Percentiles rank a stretch among this genome's conserved stretches.
Evolutionary conservation across 139 green algal species (phyloP).

Genomic region (Mesotaenium endlicherianum): DNA sequence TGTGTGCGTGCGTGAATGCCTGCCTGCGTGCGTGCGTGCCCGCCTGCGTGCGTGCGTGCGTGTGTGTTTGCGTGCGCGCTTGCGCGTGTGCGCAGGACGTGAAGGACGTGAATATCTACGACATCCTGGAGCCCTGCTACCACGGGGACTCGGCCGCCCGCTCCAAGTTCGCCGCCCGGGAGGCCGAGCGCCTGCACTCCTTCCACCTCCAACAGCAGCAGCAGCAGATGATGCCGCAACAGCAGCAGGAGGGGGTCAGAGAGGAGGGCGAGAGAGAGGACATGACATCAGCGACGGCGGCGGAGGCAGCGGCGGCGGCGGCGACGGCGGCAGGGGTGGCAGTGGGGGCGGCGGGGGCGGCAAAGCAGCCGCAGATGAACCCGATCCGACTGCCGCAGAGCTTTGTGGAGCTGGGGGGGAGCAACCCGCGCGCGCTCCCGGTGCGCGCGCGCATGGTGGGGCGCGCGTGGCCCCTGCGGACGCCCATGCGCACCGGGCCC

Average conservation of each 20-base stretch:
- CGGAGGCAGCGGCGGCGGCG: not conserved
- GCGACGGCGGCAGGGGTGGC: not conserved
- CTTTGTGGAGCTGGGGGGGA: constrained; percentile 14
- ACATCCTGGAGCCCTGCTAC: constrained; percentile 65
- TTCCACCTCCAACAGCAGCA: too few relatives aligned
- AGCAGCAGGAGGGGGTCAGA: too few relatives aligned
- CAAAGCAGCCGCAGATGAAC: too few relatives aligned
- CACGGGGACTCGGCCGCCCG: constrained; percentile 12
- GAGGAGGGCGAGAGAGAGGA: too few relatives aligned
- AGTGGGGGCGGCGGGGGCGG: not conserved
- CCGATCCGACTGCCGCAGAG: not conserved
- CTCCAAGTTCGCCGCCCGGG: not conserved
- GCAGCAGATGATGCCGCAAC: too few relatives aligned
- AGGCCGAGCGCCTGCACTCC: too few relatives aligned
- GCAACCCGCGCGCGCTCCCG: constrained; percentile 22
- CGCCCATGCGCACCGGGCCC: constrained; percentile 4
- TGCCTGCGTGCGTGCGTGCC: too few relatives aligned
- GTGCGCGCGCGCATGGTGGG: not conserved
- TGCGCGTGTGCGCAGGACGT: not conserved
- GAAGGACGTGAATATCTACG: constrained; percentile 61
- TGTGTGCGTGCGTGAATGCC: too few relatives aligned
- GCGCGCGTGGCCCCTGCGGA: constrained; percentile 59
- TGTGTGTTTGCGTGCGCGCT: not conserved
- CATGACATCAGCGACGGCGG: not conserved
- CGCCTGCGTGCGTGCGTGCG: too few relatives aligned